Percentiles rank a stretch among this genome's conserved stretches.
phyloP scores from a whole-genome alignment of 2,329 filamentous ascomycete species.

The Pseudopyricularia cyperi region DNA sequence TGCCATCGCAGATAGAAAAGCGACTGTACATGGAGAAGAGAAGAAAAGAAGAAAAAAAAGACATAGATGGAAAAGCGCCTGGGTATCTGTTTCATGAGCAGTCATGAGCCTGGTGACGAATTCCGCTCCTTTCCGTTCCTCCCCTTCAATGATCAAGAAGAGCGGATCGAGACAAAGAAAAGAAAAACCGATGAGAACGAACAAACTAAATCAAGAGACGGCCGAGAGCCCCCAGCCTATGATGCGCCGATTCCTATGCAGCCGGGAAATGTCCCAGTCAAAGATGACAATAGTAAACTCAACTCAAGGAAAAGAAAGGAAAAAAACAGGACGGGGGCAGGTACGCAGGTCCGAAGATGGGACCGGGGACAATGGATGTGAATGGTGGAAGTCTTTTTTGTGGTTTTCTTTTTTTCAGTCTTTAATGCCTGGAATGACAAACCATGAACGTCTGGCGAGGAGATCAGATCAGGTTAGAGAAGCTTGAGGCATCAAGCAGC shows the following conservation, averaged over 20 bases:
- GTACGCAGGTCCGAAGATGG: background rate
- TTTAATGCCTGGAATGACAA: background rate
- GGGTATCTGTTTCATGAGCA: background rate
- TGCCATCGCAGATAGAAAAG: background rate
- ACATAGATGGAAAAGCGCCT: background rate
- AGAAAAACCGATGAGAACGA: background rate
- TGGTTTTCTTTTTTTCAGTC: background rate
- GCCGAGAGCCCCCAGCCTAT: background rate
- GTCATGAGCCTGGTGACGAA: background rate
- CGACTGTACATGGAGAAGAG: background rate
- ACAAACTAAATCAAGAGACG: background rate
- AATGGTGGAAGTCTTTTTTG: background rate
- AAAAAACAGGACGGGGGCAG: background rate
- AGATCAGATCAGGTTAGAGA: background rate
- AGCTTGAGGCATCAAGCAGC: background rate
- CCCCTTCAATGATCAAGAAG: background rate
- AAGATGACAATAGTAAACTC: too few species aligned
- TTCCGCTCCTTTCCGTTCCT: background rate
- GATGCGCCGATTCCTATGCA: background rate
- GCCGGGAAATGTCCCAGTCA: background rate
- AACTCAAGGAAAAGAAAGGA: background rate
- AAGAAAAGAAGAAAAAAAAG: background rate
- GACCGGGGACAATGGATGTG: background rate
- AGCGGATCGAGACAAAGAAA: background rate
- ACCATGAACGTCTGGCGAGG: background rate